phyloP scores from a whole-genome alignment of 2,329 filamentous ascomycete species.

The Penicillium sp. region DNA sequence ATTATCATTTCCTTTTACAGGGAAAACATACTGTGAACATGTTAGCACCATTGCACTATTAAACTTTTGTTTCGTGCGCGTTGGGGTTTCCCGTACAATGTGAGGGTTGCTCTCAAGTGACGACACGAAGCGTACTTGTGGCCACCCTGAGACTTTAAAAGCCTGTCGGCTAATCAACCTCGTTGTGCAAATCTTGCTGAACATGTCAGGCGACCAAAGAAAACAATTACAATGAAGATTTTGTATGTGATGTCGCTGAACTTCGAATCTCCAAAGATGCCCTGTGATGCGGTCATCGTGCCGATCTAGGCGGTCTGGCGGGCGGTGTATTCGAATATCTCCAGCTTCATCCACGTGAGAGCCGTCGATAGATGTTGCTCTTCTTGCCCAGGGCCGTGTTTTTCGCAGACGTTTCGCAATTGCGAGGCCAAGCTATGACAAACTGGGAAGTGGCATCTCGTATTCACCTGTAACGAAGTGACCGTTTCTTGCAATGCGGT shows the following conservation, averaged over 20 bases:
- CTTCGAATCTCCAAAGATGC: not conserved
- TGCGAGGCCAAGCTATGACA: no score
- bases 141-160: conserved; percentile 15
- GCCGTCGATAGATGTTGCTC: not conserved
- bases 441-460: no score
- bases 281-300: conserved; percentile 11
- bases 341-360: not conserved
- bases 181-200: conserved; percentile 21
- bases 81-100: conserved; percentile 30
- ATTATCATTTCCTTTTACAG: conserved; percentile 35
- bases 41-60: conserved; percentile 9
- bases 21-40: conserved; percentile 44
- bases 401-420: no score
- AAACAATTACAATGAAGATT: no score
- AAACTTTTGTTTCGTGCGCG: not conserved
- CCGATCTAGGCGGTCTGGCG: conserved; percentile 13
- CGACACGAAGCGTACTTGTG: conserved; percentile 28
- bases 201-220: no score
- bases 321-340: conserved; percentile 8
- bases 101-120: conserved; percentile 36
- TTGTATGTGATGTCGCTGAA: not conserved
- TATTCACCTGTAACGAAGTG: no score
- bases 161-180: conserved; percentile 18
- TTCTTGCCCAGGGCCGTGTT: not conserved
- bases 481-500: no score